Conservation (phyloP, 192 early-diverging fungal genomes). For the Gigaspora rosea region DNA sequence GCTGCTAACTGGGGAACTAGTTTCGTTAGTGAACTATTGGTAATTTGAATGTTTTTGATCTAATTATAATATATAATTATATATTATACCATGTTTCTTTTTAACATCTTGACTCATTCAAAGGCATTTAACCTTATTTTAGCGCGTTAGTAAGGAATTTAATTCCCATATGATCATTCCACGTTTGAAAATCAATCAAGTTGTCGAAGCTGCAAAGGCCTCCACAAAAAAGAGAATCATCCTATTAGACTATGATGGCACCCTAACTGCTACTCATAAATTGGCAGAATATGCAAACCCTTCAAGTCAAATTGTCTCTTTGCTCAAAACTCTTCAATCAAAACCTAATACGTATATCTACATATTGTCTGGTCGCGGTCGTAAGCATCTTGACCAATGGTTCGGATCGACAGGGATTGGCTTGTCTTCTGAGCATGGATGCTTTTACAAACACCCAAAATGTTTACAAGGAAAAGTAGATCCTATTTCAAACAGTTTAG, state of each 20-base stretch:
- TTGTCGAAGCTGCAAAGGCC: constrained; percentile 53
- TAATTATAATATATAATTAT: constrained; percentile 2
- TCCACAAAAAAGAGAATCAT: constrained; percentile 77
- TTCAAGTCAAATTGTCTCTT: constrained; percentile 66
- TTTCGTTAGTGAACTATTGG: constrained; percentile 89
- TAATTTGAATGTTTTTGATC: constrained; percentile 32
- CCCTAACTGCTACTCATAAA: constrained; percentile 80
- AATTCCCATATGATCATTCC: constrained; percentile 64
- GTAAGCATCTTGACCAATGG: constrained; percentile 90
- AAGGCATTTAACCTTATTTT: neutral
- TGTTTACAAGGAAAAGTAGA: constrained; percentile 59
- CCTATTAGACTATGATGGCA: constrained; percentile 97
- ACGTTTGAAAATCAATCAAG: constrained; percentile 54
- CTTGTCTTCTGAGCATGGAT: constrained; percentile 96
- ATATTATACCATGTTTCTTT: neutral
- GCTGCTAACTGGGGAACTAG: constrained; percentile 96
- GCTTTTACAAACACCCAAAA: constrained; percentile 93
- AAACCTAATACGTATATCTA: constrained; percentile 91
- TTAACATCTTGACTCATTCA: neutral
- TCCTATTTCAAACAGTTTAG: constrained; percentile 42
- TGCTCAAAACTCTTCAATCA: constrained; percentile 68
- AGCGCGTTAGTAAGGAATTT: constrained; percentile 57
- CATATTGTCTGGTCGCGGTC: constrained; percentile 90
- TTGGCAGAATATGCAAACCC: constrained; percentile 95
- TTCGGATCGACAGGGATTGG: constrained; percentile 87